phyloP scores from a whole-genome alignment of 495 filamentous ascomycete genomes.

The Chaetomidium leptoderma region DNA sequence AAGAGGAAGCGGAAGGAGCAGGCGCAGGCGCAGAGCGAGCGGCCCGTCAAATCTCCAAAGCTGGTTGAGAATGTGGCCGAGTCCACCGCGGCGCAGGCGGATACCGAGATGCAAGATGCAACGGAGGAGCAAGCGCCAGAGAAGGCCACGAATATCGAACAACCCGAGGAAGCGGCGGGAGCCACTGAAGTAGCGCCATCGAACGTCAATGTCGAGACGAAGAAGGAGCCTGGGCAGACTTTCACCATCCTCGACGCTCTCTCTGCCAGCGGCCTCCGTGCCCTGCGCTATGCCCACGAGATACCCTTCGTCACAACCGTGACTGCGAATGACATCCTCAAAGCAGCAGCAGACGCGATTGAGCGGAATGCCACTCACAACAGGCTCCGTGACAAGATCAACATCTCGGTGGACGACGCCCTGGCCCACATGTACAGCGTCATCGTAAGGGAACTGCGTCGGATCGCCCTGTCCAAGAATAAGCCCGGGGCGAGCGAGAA shows the following conservation, averaged over 20 bases:
- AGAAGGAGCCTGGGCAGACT: constrained; percentile 24
- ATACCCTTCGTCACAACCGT: constrained; percentile 75
- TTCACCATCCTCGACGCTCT: constrained; percentile 92
- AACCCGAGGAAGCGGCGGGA: not conserved
- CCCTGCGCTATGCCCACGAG: constrained; percentile 86
- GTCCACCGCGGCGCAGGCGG: constrained; percentile 5
- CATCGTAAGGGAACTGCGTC: constrained; percentile 40
- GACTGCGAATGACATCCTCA: constrained; percentile 84
- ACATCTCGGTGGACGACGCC: constrained; percentile 71
- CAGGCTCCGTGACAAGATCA: constrained; percentile 62
- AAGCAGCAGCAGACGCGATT: constrained; percentile 73
- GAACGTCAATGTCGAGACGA: constrained; percentile 15
- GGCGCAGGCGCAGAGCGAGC: constrained; percentile 26
- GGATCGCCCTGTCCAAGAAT: constrained; percentile 22
- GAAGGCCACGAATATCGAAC: not conserved
- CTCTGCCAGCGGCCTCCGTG: constrained; percentile 89
- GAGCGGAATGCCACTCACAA: constrained; percentile 81
- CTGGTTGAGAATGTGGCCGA: constrained; percentile 13
- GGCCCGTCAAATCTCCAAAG: constrained; percentile 27
- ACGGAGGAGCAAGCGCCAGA: constrained; percentile 11
- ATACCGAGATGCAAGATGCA: constrained; percentile 23
- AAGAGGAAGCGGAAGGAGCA: constrained; percentile 50
- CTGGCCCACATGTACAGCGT: constrained; percentile 81
- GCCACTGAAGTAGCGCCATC: not conserved
- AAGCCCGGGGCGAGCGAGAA: constrained; percentile 37